phyloP scores from a whole-genome alignment of 2,329 filamentous ascomycete genomes.

The Whalleya microplaca region DNA sequence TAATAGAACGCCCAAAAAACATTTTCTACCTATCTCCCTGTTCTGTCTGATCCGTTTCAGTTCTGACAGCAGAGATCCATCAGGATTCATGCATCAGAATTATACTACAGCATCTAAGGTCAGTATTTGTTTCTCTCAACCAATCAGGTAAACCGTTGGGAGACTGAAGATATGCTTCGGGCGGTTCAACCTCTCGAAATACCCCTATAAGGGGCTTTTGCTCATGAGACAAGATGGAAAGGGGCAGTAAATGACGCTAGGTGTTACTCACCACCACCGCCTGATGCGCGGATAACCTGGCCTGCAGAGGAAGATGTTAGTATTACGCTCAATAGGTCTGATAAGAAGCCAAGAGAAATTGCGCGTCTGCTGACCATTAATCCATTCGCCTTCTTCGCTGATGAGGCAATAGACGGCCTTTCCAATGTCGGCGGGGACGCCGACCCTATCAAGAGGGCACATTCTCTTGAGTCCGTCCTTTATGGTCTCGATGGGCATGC shows the following conservation, averaged over 20 bases:
- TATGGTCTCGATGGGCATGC: conserved; percentile 56
- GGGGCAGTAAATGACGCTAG: not conserved
- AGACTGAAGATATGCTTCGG: too few species aligned
- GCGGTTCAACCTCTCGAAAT: too few species aligned
- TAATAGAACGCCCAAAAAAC: not conserved
- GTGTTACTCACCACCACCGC: conserved; percentile 27
- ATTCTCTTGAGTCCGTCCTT: conserved; percentile 58
- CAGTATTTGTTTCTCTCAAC: too few species aligned
- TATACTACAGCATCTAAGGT: not conserved
- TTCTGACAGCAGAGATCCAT: not conserved
- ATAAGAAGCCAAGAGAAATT: not conserved
- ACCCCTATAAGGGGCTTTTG: too few species aligned
- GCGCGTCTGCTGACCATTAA: conserved; percentile 54
- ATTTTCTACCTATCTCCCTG: not conserved
- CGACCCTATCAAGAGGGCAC: conserved; percentile 63
- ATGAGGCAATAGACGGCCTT: conserved; percentile 60
- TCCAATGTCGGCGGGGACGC: conserved; percentile 61
- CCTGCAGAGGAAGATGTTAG: conserved; percentile 24
- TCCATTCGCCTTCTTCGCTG: conserved; percentile 64
- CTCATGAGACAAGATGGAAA: not conserved
- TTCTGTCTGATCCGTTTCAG: not conserved
- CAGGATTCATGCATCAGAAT: not conserved
- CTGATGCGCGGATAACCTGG: conserved; percentile 40
- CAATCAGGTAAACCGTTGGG: too few species aligned
- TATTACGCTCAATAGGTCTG: conserved; percentile 3